Percentiles rank a stretch among this genome's conserved stretches.
phyloP scores from a whole-genome alignment of 2,329 filamentous ascomycete species.

The Colletotrichum tropicale region DNA sequence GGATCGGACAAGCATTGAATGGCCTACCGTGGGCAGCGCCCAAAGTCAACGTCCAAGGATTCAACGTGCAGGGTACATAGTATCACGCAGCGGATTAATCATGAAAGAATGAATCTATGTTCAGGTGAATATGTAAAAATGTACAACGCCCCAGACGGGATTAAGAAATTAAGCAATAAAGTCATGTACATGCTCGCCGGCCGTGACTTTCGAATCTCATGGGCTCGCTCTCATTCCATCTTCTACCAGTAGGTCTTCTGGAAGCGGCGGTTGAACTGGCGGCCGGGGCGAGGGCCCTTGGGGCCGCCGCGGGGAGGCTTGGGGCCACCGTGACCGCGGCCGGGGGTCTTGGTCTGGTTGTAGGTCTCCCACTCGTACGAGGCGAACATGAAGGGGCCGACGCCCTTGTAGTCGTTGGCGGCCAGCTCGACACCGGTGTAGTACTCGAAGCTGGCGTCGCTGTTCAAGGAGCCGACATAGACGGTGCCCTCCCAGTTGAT shows the following conservation, averaged over 20 bases:
- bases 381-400: slow-evolving; percentile 23
- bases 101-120: slow-evolving; percentile 1
- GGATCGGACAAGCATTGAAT: slow-evolving; percentile 25
- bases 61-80: neutral
- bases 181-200: slow-evolving; percentile 9
- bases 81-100: neutral
- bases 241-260: neutral
- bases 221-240: neutral
- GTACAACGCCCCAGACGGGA: neutral
- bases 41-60: neutral
- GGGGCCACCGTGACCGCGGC: neutral
- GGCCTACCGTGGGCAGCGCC: neutral
- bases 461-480: slow-evolving; percentile 53
- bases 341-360: slow-evolving; percentile 4
- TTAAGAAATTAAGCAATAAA: slow-evolving; percentile 5
- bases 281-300: neutral
- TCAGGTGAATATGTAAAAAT: neutral
- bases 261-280: slow-evolving; percentile 12
- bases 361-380: slow-evolving; percentile 26
- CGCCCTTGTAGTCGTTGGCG: slow-evolving; percentile 24
- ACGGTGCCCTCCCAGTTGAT: slow-evolving; percentile 58
- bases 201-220: neutral
- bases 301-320: neutral
- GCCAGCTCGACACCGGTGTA: slow-evolving; percentile 6
- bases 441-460: slow-evolving; percentile 52